Conservation (phyloP, 768 basidiomycete species). For the Xerocomus potaroensis region DNA sequence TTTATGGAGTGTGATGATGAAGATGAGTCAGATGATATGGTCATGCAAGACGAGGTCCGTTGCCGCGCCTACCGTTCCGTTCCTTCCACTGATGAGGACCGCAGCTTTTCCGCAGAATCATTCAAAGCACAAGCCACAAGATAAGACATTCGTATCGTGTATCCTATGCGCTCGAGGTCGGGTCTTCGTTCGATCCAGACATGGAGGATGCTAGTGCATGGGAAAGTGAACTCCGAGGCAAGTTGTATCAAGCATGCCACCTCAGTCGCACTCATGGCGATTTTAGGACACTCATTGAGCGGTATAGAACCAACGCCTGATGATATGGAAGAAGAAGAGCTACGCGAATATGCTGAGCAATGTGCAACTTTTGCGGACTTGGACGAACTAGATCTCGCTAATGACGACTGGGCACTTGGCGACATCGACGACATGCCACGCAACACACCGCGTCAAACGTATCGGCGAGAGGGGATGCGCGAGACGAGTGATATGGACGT, state of each 20-base stretch:
- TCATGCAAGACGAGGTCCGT: conserved; percentile 60
- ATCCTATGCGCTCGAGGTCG: conserved; percentile 65
- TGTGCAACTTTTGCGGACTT: conserved; percentile 49
- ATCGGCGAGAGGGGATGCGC: not conserved
- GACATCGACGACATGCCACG: conserved; percentile 19
- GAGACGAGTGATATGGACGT: conserved; percentile 25
- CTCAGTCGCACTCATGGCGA: conserved; percentile 1
- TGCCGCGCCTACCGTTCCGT: not conserved
- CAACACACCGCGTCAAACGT: not conserved
- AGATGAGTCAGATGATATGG: conserved; percentile 53
- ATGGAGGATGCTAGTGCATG: conserved; percentile 59
- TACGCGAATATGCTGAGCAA: conserved; percentile 50
- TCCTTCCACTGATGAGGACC: conserved; percentile 7
- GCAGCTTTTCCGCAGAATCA: conserved; percentile 65
- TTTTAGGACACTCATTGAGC: conserved; percentile 2
- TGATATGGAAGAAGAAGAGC: conserved; percentile 53
- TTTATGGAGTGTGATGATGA: conserved; percentile 50
- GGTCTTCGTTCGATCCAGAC: conserved; percentile 73
- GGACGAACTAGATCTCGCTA: conserved; percentile 33
- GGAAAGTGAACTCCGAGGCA: conserved; percentile 54
- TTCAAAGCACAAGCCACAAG: conserved; percentile 50
- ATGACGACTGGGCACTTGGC: conserved; percentile 14
- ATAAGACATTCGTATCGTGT: conserved; percentile 51
- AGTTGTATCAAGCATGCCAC: conserved; percentile 1
- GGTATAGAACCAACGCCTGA: conserved; percentile 33